Percentiles rank a stretch among this genome's conserved stretches.
Evolutionary conservation across 1,139 yeast genomes (phyloP).

Genomic region (Lodderomyces pseudojiufengensis): DNA sequence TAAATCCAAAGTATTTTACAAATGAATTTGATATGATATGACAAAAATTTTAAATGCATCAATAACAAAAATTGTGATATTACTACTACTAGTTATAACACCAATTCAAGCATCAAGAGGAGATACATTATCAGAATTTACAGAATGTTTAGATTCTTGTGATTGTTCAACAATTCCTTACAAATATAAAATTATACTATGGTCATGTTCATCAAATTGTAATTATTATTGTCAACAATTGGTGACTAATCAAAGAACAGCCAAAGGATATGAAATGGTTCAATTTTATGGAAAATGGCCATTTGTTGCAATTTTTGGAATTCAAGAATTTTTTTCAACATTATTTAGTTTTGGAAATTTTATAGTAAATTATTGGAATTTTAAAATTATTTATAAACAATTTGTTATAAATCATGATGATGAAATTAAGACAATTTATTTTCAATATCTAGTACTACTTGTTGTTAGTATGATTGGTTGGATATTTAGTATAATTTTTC

Average conservation of each 20-base stretch:
- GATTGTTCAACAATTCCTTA: slow-evolving; percentile 2
- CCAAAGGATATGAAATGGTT: slow-evolving; percentile 25
- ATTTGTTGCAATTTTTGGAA: slow-evolving; percentile 34
- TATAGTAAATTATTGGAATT: slow-evolving; percentile 31
- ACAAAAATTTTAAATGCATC: neutral
- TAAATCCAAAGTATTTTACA: too few relatives aligned
- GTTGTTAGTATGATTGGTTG: slow-evolving; percentile 35
- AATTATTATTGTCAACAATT: slow-evolving; percentile 41
- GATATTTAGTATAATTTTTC: slow-evolving; percentile 39
- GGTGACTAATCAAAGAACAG: slow-evolving; percentile 25
- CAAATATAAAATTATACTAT: slow-evolving; percentile 13
- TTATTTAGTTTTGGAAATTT: slow-evolving; percentile 39
- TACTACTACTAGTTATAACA: neutral
- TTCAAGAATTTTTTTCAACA: slow-evolving; percentile 37
- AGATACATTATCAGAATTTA: slow-evolving; percentile 27
- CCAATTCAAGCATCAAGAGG: slow-evolving; percentile 21
- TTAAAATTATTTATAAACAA: slow-evolving; percentile 26
- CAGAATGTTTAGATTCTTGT: slow-evolving; percentile 18
- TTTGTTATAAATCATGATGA: slow-evolving; percentile 12
- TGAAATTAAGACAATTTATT: slow-evolving; percentile 23
- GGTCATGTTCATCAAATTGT: slow-evolving; percentile 42
- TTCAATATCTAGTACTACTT: slow-evolving; percentile 31
- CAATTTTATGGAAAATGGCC: slow-evolving; percentile 51
- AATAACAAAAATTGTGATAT: neutral
- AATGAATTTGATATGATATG: neutral